Conservation (phyloP, 1,284 basidiomycete species). For the Rhodotorula sp. region DNA sequence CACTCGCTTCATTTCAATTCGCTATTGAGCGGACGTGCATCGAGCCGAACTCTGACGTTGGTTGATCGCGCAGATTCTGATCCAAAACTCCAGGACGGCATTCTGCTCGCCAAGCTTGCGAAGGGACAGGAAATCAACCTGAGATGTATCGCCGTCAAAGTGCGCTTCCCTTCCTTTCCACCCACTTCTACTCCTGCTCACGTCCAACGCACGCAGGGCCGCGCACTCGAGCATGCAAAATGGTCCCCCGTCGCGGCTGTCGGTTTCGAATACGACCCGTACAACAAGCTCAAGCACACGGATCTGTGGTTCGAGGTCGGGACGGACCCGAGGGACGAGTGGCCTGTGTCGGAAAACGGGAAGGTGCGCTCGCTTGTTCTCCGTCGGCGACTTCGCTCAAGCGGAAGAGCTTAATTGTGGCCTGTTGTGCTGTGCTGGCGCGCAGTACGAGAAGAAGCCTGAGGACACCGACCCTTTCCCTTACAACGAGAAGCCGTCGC, state of each 20-base stretch:
- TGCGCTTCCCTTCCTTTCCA: constrained; percentile 46
- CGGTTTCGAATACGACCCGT: constrained; percentile 95
- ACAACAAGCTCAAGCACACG: constrained; percentile 95
- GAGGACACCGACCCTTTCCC: constrained; percentile 75
- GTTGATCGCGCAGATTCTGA: constrained; percentile 7
- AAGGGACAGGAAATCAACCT: constrained; percentile 90
- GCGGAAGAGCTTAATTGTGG: constrained; percentile 62
- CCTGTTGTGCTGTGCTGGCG: constrained; percentile 54
- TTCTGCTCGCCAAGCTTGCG: constrained; percentile 87
- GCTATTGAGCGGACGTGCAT: too few species aligned
- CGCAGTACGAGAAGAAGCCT: constrained; percentile 66
- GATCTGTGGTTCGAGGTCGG: constrained; percentile 89
- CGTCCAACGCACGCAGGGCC: constrained; percentile 62
- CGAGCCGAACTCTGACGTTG: not conserved
- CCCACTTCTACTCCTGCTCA: not conserved
- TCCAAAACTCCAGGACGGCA: constrained; percentile 48
- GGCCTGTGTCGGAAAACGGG: constrained; percentile 38
- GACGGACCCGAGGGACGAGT: constrained; percentile 45
- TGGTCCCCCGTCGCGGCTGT: constrained; percentile 97
- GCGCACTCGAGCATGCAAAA: constrained; percentile 98
- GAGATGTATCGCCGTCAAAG: constrained; percentile 90
- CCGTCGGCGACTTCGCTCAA: constrained; percentile 65
- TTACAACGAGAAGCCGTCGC: constrained; percentile 77
- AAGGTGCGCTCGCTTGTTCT: constrained; percentile 42
- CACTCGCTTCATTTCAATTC: not conserved